Percentiles rank a stretch among this genome's conserved stretches.
phyloP scores from a whole-genome alignment of 768 basidiomycete genomes.

The Hydnum rufescens region DNA sequence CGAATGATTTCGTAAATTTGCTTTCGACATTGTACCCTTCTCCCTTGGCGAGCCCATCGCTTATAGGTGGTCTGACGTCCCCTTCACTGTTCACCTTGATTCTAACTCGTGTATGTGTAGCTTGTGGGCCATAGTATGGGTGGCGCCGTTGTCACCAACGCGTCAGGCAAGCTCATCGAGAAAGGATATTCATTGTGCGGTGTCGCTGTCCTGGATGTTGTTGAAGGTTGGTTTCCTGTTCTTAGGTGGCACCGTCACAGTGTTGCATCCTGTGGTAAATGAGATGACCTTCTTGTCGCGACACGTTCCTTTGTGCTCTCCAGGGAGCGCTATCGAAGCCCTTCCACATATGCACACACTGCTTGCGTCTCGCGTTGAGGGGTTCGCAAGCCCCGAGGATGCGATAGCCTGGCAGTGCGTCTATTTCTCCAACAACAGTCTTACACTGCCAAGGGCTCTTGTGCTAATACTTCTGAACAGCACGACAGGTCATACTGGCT shows the following conservation, averaged over 20 bases:
- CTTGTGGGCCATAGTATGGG: slow-evolving; percentile 96
- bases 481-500: slow-evolving; percentile 43
- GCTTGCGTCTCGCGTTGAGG: slow-evolving; percentile 65
- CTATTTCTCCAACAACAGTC: neutral
- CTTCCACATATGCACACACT: slow-evolving; percentile 83
- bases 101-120: slow-evolving; percentile 19
- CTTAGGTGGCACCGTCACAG: neutral
- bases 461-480: neutral
- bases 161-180: slow-evolving; percentile 45
- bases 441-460: neutral
- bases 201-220: slow-evolving; percentile 69
- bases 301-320: neutral
- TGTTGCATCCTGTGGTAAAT: neutral
- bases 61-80: slow-evolving; percentile 46
- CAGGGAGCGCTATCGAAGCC: slow-evolving; percentile 84
- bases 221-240: slow-evolving; percentile 42
- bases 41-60: slow-evolving; percentile 41
- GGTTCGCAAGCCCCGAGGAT: slow-evolving; percentile 65
- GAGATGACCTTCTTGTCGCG: no score
- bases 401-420: slow-evolving; percentile 94
- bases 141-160: slow-evolving; percentile 65
- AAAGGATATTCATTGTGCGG: slow-evolving; percentile 53
- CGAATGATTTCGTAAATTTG: slow-evolving; percentile 53
- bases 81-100: neutral
- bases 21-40: slow-evolving; percentile 52